Evolutionary conservation across 2,329 filamentous ascomycete genomes (phyloP), one percentile per base, ranked within the genome.

Genomic region (Fusarium sp.): DNA sequence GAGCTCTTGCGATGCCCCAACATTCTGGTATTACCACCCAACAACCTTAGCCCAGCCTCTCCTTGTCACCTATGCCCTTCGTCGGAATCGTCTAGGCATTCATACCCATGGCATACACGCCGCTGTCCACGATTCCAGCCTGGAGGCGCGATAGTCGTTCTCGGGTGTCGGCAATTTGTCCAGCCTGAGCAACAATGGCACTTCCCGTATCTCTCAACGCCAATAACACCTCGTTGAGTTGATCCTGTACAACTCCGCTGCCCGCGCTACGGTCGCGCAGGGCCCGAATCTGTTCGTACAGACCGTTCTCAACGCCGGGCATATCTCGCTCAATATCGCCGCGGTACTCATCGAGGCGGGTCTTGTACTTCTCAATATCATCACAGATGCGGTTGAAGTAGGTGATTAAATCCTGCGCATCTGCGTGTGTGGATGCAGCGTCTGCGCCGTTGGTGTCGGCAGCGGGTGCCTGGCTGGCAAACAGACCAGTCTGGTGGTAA

Each of bases 401-500:
- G 24, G 79, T 81, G 51, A 82, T 82, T 33, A 82, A 78, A 49
- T 82, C 80, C 59, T 81, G 79, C 11, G 80, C 80, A 56, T 75
- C 78, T 40, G 78, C 75, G 44, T 79, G 78, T 3, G 78, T 77
- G 6, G 76, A 76, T 5, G 78, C 75, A 10, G 78, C 76, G n/a
- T 79, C 72, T 35, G 73, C 64, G 13, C 74, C 72, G 39, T 69
- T 74, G 6, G 78, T 64, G 45, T 76, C 72, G 11, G 71, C 63
- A 2, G 74, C 57, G 3, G 77, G 71, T 5, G 75, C 54, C 11
- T 76, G 67, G 26, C 77, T 79, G 14, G 80, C 79, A 39, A 82
- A 83, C 3, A 83, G 79, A 14, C 81, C 80, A 0, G 81, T 82
- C 53, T 82, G 80, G 68, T 86, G 84, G 68, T 86, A 86, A 71